phyloP scores from a whole-genome alignment of 2,329 filamentous ascomycete species.

The Cryphonectria carpinicola region DNA sequence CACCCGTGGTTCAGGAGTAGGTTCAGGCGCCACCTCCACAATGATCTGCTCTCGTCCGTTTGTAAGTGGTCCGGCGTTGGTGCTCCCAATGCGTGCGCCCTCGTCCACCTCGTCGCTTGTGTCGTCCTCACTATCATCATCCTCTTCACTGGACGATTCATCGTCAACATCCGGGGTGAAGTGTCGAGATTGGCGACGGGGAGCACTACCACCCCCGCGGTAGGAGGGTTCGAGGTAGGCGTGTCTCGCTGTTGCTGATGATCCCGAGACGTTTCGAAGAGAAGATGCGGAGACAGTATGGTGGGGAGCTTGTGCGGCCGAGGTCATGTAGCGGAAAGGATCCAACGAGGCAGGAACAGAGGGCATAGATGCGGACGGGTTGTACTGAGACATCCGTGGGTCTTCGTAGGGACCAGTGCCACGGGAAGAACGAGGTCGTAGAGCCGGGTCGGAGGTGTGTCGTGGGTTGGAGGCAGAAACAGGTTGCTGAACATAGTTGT shows the following conservation, averaged over 20 bases:
- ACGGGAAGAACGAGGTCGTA: conserved; percentile 40
- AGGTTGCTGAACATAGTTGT: conserved; percentile 47
- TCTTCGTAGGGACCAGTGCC: conserved; percentile 40
- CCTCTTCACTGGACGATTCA: conserved; percentile 23
- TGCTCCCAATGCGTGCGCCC: conserved; percentile 22
- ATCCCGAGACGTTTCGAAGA: conserved; percentile 44
- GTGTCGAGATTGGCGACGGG: conserved; percentile 26
- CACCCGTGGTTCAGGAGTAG: conserved; percentile 30
- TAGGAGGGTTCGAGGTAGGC: conserved; percentile 16
- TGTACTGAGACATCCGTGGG: conserved; percentile 34
- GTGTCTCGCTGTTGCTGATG: conserved; percentile 24
- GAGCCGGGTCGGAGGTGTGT: conserved; percentile 50
- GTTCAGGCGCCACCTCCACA: conserved; percentile 40
- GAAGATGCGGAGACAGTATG: conserved; percentile 40
- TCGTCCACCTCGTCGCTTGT: conserved; percentile 39
- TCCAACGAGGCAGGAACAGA: conserved; percentile 43
- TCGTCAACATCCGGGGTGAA: conserved; percentile 22
- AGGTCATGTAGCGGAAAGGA: conserved; percentile 59
- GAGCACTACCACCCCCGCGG: conserved; percentile 30
- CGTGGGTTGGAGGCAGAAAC: conserved; percentile 39
- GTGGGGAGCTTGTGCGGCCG: conserved; percentile 45
- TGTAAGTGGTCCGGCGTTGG: conserved; percentile 18
- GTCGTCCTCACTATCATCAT: conserved; percentile 31
- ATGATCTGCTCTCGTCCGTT: conserved; percentile 44
- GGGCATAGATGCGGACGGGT: conserved; percentile 35